Conservation (phyloP, 352 stramenopile genomes). For the Globisporangium okanoganense region DNA sequence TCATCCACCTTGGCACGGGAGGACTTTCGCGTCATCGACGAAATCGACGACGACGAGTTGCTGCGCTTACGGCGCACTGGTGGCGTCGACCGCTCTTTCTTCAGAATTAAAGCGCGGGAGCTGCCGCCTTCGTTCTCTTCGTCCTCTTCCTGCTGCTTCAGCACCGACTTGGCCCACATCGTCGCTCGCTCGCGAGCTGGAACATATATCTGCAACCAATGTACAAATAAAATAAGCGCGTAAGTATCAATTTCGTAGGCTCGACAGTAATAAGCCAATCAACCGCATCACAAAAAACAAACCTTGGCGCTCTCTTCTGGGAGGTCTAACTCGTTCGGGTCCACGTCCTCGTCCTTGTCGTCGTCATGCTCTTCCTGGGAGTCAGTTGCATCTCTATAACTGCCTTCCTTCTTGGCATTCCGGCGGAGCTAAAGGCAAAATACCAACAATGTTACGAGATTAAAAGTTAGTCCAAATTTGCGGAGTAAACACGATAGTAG, state of each 20-base stretch:
- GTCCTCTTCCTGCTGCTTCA: constrained; percentile 38
- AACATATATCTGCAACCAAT: constrained; percentile 42
- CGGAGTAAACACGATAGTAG: too few relatives aligned
- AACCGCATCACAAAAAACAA: background rate
- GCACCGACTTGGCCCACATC: constrained; percentile 67
- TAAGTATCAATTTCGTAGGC: background rate
- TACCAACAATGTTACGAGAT: too few relatives aligned
- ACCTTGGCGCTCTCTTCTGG: constrained; percentile 27
- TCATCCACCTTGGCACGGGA: constrained; percentile 49
- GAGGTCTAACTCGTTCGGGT: constrained; percentile 41
- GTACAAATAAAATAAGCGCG: background rate
- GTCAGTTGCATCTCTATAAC: constrained; percentile 30
- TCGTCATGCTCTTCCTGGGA: constrained; percentile 37
- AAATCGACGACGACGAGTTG: constrained; percentile 47
- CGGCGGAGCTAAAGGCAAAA: constrained; percentile 27
- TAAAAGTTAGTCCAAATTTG: background rate
- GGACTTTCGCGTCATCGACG: constrained; percentile 24
- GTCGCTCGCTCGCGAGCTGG: constrained; percentile 66
- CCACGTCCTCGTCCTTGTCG: constrained; percentile 34
- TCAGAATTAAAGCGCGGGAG: constrained; percentile 24
- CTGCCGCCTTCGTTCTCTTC: constrained; percentile 16
- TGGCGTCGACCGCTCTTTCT: constrained; percentile 24
- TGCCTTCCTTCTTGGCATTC: constrained; percentile 41
- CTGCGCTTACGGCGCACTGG: constrained; percentile 43
- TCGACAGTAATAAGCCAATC: background rate